phyloP scores from a whole-genome alignment of 1,284 basidiomycete species.

The Malassezia vespertilionis region DNA sequence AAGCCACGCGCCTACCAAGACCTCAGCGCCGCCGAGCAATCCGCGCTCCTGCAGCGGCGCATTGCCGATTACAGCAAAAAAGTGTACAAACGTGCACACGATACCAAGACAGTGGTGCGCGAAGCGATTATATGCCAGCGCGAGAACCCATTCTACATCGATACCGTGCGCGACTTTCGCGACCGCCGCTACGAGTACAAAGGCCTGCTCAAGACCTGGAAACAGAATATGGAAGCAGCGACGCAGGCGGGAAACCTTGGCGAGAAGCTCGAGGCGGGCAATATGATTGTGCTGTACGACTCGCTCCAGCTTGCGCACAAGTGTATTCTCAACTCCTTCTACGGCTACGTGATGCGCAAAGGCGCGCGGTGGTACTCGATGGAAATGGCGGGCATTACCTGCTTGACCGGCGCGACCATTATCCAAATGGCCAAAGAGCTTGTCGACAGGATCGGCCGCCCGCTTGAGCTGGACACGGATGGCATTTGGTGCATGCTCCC shows the following conservation, averaged over 20 bases:
- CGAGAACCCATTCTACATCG: conserved; percentile 98
- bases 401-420: conserved; percentile 94
- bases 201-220: conserved; percentile 96
- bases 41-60: conserved; percentile 84
- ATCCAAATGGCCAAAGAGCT: conserved; percentile 96
- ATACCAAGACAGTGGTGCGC: conserved; percentile 86
- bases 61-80: conserved; percentile 96
- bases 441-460: conserved; percentile 92
- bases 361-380: conserved; percentile 99
- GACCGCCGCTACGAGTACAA: conserved; percentile 99
- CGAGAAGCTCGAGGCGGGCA: conserved; percentile 81
- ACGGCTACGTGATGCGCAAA: conserved; percentile 99
- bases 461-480: conserved; percentile 94
- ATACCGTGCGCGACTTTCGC: conserved; percentile 92
- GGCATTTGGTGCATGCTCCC: conserved; percentile 99
- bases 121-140: conserved; percentile 94
- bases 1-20: conserved; percentile 74
- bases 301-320: conserved; percentile 99
- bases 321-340: conserved; percentile 99
- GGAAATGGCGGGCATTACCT: conserved; percentile 99
- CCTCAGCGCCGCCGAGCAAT: conserved; percentile 74
- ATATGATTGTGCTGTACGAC: conserved; percentile 99
- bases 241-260: conserved; percentile 56
- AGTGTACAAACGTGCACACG: conserved; percentile 98
- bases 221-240: conserved; percentile 85